Evolutionary conservation across 2,329 filamentous ascomycete genomes (phyloP), one percentile per base, ranked within the genome.

Genomic region (Fusarium transvaalense): DNA sequence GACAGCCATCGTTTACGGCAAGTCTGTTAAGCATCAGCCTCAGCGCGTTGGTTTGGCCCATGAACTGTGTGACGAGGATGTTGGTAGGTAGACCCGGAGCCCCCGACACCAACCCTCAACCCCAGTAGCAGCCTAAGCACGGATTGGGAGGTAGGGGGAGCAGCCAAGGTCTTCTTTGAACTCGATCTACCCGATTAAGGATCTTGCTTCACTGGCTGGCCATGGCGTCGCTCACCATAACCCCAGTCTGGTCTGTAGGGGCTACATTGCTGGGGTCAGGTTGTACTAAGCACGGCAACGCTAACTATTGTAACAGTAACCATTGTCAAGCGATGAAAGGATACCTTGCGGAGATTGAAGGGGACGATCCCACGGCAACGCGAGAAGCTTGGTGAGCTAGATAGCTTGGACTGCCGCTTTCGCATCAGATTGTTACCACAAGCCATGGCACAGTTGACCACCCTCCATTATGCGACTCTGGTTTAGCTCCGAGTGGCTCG

Each of bases 11-110:
- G 96, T 99, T 41, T 99, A 98, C 80, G 96, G 96, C 73, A 96
- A 95, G 79, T 97, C 94, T 57, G 95, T 98, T 73, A 98, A 98
- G 86, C 96, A 99, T 83, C 96, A 98, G 82, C 96, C 96, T 70
- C 96, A 99, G 82, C 89, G 94, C 76, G 96, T 98, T 67, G 96
- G 96, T 50, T 86, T 99, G 70, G 84, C 88, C 54, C 96, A 99
- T 79, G 93, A 97, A 84, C 85, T 99, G 76, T 93, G 89, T 60
- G 96, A 99, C 79, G 96, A 99, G 83, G 96, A 99, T 82, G 97
- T 99, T 81, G 93, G 93, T 95, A 86, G 83, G 90, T 85, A 52
- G 35, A 56, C 31, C 58, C 51, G 41, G 43, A 47, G 42, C 39
- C 38, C 62, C 66, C 57, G 63, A 61, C 38, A 31, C 41, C 43